Base-by-base conservation (phyloP, 208 protist species). In the Lotmaria passim region DNA sequence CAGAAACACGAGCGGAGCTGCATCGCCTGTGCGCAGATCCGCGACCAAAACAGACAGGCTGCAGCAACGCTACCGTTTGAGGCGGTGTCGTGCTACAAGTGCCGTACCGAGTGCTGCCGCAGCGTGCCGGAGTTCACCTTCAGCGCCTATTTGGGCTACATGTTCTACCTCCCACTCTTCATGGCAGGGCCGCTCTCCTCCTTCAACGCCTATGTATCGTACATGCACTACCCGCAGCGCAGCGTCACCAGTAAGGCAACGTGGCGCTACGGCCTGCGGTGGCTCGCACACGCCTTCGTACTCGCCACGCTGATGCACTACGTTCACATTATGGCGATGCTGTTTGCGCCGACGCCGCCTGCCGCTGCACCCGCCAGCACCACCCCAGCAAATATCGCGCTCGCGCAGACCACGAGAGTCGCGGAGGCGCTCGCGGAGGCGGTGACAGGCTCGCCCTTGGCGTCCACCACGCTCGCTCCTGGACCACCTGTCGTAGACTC, bases 161-260 rank as follows among this genome's bases (percentile, higher is more conserved):
- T 96, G 21, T 79, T 94, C 41, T 98, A 97, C 76, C 60, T 81
- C 2, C 96, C 96, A 31, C 73, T 97, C 12, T 98, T 95, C 62
- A 73, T 97, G 41, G 90, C 60, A 2, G 96, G 96, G 1, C 96
- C 96, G n/a, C 93, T 98, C 59, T 84, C 77, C n/a, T 85, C 90
- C 26, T 98, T 91, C 73, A 96, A 96, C 62, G 91, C 89, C 19
- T 98, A 95, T 61, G 73, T 91, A n/a, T 90, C 86, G 6, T 81
- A 97, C 61, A 71, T 90, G 39, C 65, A 85, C 44, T 68, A 73
- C 46, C 77, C 81, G 10, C 67, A 86, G 48, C 79, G 73, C 5
- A 79, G 64, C 36, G 55, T 86, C 12, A 38, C 19, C 1, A 23
- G 68, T 0, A 23, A 12, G 21, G 63, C 59, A 11, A 31, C 82